These are phyloP conservation scores for Astrothelium subdiscretum DNA, from an alignment of 495 filamentous ascomycete genomes.

Conservation along the genomic window DNA sequence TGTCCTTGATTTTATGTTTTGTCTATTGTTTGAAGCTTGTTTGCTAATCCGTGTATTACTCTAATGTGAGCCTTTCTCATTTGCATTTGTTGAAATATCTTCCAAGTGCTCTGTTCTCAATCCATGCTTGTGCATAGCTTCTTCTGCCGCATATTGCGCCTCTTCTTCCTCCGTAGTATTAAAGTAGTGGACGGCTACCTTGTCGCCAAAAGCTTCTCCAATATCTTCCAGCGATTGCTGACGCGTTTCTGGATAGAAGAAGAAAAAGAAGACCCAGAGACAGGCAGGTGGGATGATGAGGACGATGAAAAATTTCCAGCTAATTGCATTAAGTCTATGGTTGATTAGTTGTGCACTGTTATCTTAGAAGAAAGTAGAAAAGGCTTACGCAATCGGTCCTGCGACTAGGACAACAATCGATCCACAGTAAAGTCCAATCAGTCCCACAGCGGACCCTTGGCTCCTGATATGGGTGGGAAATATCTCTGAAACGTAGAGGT, in stretches of 20 bases:
- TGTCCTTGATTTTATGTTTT: too few species aligned
- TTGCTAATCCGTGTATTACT: too few species aligned
- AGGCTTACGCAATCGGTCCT: constrained; percentile 15
- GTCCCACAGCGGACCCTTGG: constrained; percentile 13
- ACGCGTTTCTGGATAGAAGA: constrained; percentile 15
- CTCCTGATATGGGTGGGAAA: constrained; percentile 12
- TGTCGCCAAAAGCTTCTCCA: constrained; percentile 15
- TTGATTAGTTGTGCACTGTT: background rate
- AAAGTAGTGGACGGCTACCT: constrained; percentile 19
- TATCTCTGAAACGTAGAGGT: constrained; percentile 15
- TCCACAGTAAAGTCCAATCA: constrained; percentile 12
- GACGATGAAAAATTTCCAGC: constrained; percentile 18
- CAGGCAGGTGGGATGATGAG: constrained; percentile 12
- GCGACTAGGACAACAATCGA: constrained; percentile 17
- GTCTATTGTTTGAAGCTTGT: too few species aligned
- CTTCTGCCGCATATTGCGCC: constrained; percentile 12
- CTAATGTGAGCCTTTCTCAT: background rate
- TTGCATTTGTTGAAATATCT: background rate
- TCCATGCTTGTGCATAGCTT: constrained; percentile 9
- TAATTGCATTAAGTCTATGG: constrained; percentile 9
- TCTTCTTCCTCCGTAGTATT: constrained; percentile 15
- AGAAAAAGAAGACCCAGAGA: constrained; percentile 14
- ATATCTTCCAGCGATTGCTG: constrained; percentile 14
- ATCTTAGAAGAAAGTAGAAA: background rate
- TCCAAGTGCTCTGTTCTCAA: constrained; percentile 1